phyloP scores from a whole-genome alignment of 768 basidiomycete genomes.

The Lactifluus subvellereus region DNA sequence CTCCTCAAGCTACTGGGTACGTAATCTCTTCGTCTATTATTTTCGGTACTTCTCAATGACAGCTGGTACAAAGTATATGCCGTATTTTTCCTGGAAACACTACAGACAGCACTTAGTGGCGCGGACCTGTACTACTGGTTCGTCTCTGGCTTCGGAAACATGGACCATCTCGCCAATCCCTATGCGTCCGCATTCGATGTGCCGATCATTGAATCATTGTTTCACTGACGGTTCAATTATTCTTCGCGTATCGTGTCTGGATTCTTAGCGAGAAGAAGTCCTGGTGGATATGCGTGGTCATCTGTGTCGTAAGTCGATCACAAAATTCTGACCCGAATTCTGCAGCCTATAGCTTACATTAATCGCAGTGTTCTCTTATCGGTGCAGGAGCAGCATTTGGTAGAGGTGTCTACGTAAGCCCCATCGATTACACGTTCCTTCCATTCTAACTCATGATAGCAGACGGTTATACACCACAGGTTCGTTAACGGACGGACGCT shows the following conservation, averaged over 20 bases:
- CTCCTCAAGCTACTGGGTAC: neutral
- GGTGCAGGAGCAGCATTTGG: neutral
- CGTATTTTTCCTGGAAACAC: neutral
- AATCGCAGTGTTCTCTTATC: neutral
- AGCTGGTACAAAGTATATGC: slow-evolving; percentile 2
- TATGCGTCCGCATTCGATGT: neutral
- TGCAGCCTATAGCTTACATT: neutral
- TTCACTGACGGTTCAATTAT: slow-evolving; percentile 1
- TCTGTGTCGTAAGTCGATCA: slow-evolving; percentile 1
- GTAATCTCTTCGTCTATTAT: neutral
- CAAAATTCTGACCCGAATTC: neutral
- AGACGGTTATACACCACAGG: neutral
- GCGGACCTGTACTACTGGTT: slow-evolving; percentile 13
- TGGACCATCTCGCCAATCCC: neutral
- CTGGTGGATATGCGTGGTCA: neutral
- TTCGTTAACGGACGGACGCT: neutral
- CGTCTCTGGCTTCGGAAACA: slow-evolving; percentile 10
- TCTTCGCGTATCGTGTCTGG: slow-evolving; percentile 16
- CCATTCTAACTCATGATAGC: neutral
- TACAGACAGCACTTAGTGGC: slow-evolving; percentile 5
- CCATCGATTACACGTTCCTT: too few species aligned
- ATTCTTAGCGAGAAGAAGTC: neutral
- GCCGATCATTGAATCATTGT: slow-evolving; percentile 3
- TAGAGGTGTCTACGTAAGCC: slow-evolving; percentile 3
- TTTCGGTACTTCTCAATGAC: neutral